Evolutionary conservation across 2,329 filamentous ascomycete species (phyloP), one percentile per base, ranked within the genome.

Genomic region (Fusarium siculi): DNA sequence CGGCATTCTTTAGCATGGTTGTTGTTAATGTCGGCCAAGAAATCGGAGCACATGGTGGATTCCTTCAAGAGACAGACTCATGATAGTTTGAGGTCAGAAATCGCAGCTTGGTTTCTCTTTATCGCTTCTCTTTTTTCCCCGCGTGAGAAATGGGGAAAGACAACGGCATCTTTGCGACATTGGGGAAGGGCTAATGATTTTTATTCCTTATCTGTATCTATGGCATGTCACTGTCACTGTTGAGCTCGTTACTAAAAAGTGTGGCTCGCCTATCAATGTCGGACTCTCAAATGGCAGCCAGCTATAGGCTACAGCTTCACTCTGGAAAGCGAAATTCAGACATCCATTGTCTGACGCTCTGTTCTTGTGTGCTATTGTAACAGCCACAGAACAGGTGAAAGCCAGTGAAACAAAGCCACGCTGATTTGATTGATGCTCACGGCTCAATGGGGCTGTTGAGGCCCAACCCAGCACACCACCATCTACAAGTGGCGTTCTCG

Each of bases 41-140:
- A 23, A 23, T 43, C 40, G n/a, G 40, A 43, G 15, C n/a, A 16
- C 40, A 43, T 23, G 16, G 5, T 23, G 40, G 5, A 23, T 43
- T 16, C 6, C n/a, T 16, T 23, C 9, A 43, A 23, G 1, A 6
- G 4, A 43, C 6, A 10, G n/a, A 18, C n/a, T 43, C 4, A 5
- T 5, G 6, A 6, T 43, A 11, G 2, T 7, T 11, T 23, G 16
- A 0, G 40, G 15, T 16, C 16, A 6, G 7, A 43, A n/a, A 43
- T 16, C 0, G 4, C 40, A 6, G 9, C 6, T 43, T 23, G 9
- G 7, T 16, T 18, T 10, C 6, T 23, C n/a, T 30, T 23, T 9
- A 18, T 18, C 9, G n/a, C 40, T 43, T 23, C 3, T 16, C 5
- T 8, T 16, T 23, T 23, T 43, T 16, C 40, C 40, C n/a, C 40